These are phyloP conservation scores for Plantago rigida DNA, from an alignment of 305 asterid genomes.

Conservation along the genomic window DNA sequence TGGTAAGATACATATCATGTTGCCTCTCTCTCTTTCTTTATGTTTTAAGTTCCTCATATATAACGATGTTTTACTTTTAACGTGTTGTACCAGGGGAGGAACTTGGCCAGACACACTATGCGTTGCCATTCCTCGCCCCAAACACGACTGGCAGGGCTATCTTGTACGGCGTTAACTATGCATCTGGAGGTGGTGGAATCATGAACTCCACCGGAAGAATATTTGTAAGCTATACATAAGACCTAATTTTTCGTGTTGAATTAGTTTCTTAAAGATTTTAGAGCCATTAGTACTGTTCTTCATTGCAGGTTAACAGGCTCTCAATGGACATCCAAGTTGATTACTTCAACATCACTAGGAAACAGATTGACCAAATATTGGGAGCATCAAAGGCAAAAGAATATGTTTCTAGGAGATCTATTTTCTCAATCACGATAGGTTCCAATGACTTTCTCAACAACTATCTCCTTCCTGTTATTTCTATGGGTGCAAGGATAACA, in stretches of 20 bases:
- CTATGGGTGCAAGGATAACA: conserved; percentile 61
- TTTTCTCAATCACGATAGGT: conserved; percentile 73
- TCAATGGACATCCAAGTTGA: conserved; percentile 87
- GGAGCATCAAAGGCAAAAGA: conserved; percentile 68
- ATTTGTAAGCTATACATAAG: conserved; percentile 43
- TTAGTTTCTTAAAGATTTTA: background rate
- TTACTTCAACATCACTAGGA: conserved; percentile 78
- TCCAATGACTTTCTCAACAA: conserved; percentile 89
- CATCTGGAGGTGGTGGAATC: conserved; percentile 92
- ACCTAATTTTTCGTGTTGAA: background rate
- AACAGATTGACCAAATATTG: conserved; percentile 48
- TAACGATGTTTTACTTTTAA: background rate
- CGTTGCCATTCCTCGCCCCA: conserved; percentile 76
- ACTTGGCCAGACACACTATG: conserved; percentile 58
- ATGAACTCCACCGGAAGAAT: conserved; percentile 80
- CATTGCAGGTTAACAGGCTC: conserved; percentile 74
- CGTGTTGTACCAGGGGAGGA: conserved; percentile 8
- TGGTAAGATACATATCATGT: conserved; percentile 34
- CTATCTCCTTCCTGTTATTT: conserved; percentile 71
- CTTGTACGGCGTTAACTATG: conserved; percentile 71
- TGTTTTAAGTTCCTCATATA: background rate
- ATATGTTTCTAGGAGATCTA: conserved; percentile 43
- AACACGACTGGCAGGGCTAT: conserved; percentile 62
- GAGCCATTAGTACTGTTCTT: background rate
- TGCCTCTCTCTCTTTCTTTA: background rate